Conservation (phyloP, 345 rosid species). For the Dipteronia dyeriana region DNA sequence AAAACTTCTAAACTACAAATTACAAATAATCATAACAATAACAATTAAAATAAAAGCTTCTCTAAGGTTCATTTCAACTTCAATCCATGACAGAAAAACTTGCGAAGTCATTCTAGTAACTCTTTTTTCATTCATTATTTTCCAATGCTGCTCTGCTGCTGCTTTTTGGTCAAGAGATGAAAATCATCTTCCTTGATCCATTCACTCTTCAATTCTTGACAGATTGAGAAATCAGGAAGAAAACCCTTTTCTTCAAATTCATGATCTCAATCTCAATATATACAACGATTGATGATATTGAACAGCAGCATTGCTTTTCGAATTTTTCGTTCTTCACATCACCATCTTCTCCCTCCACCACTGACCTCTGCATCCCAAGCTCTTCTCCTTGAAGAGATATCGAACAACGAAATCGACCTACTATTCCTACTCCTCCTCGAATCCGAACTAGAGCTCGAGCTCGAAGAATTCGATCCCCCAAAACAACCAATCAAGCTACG, state of each 20-base stretch:
- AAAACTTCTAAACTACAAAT: constrained; percentile 1
- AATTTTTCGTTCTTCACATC: neutral
- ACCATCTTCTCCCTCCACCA: constrained; percentile 17
- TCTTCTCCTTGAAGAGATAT: constrained; percentile 28
- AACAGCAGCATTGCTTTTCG: neutral
- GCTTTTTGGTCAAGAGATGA: neutral
- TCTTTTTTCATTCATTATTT: neutral
- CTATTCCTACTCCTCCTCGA: constrained; percentile 25
- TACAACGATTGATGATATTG: constrained; percentile 14
- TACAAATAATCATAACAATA: constrained; percentile 16
- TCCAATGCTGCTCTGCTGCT: neutral
- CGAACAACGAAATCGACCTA: constrained; percentile 21
- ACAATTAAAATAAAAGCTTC: neutral
- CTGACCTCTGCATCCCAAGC: constrained; percentile 8
- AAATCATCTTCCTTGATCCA: constrained; percentile 17
- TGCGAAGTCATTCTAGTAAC: constrained; percentile 5
- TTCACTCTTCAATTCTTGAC: neutral
- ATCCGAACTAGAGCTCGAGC: constrained; percentile 33
- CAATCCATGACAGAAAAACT: neutral
- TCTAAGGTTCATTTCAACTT: neutral
- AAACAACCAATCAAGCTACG: constrained; percentile 61
- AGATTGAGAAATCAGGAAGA: neutral
- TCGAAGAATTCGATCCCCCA: constrained; percentile 30
- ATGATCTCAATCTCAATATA: constrained; percentile 10
- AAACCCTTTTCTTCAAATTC: neutral